Conservation (phyloP, 805 yeast species). For the Yueomyces sinensis region DNA sequence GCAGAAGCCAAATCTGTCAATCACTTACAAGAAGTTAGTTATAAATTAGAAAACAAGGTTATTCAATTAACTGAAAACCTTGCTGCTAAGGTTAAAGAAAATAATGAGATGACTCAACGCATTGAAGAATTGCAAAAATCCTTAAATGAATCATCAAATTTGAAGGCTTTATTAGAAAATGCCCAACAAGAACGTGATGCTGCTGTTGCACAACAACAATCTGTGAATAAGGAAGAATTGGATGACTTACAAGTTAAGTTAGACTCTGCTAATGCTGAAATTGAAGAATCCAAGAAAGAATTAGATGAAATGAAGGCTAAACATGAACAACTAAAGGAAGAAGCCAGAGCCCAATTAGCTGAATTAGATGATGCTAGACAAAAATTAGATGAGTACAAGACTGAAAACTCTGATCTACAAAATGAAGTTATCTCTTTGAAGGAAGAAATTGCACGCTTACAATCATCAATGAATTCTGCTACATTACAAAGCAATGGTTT, state of each 20-base stretch:
- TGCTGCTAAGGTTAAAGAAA: constrained; percentile 68
- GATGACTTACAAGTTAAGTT: constrained; percentile 43
- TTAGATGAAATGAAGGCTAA: constrained; percentile 46
- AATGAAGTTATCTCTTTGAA: constrained; percentile 38
- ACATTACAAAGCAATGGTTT: constrained; percentile 6
- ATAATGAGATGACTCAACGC: constrained; percentile 54
- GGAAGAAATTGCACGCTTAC: constrained; percentile 34
- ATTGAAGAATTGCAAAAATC: constrained; percentile 37
- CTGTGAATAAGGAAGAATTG: constrained; percentile 36
- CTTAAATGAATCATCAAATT: constrained; percentile 39
- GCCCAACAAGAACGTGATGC: constrained; percentile 42
- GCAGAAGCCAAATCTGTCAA: constrained; percentile 88
- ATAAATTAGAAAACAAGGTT: constrained; percentile 92
- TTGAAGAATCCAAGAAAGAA: constrained; percentile 42
- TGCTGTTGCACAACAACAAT: constrained; percentile 31
- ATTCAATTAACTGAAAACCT: constrained; percentile 83
- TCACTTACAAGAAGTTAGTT: constrained; percentile 83
- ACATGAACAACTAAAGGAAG: constrained; percentile 50
- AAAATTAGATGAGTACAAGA: constrained; percentile 43
- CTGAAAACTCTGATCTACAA: constrained; percentile 54
- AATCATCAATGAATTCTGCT: constrained; percentile 22
- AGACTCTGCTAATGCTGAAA: constrained; percentile 38
- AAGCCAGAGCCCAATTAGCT: constrained; percentile 46
- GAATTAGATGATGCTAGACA: constrained; percentile 50
- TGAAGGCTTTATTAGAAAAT: constrained; percentile 40